Evolutionary conservation across 495 filamentous ascomycete genomes (phyloP), one percentile per base, ranked within the genome.

Genomic region (Aspergillus sparsus): DNA sequence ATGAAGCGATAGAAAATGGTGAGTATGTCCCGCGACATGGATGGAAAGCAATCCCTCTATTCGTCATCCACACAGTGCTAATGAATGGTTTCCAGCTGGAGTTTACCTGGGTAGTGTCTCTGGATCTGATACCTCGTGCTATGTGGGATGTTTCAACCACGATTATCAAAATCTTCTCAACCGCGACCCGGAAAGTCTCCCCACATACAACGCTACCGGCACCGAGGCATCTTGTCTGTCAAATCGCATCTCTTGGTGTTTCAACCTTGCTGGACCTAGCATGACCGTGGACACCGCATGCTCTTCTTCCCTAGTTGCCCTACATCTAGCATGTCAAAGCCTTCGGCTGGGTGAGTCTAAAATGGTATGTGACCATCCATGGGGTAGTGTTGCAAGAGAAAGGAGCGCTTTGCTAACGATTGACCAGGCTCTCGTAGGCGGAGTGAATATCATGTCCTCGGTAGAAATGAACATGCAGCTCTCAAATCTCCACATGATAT

Each of bases 201-300:
- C 12, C 2, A 15, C 34, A 18, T 36, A 82, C 62, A 65, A 72
- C 0, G 67, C 70, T 4, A 85, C 82, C 3, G 85, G 85, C 0
- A 76, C 73, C 0, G 74, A 74, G 1, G 53, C 62, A 1, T 67
- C 77, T 1, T 78, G 72, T 11, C 6, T 49, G 15, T 15, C 46
- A 8, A 49, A 49, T 21, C 46, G 46, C 5, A 49, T 49, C 6
- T 49, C 46, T 11, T 27, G 16, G n/a, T 49, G 18, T 27, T 27
- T 27, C 1, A 27, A 27, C 21, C 21, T 27, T 27, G 21, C 21
- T 27, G 21, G 21, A 27, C 72, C 77, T 3, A 77, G 74, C 49
- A 59, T 71, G 41, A 64, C 66, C 0, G 32, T 73, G 8, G 71
- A 82, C 53, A 83, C 81, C 7, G 82, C 73, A 6, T 85, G 83